Evolutionary conservation across 202 grass and related monocot species (phyloP).

Genomic region (Thinopyrum obtusiflorum): DNA sequence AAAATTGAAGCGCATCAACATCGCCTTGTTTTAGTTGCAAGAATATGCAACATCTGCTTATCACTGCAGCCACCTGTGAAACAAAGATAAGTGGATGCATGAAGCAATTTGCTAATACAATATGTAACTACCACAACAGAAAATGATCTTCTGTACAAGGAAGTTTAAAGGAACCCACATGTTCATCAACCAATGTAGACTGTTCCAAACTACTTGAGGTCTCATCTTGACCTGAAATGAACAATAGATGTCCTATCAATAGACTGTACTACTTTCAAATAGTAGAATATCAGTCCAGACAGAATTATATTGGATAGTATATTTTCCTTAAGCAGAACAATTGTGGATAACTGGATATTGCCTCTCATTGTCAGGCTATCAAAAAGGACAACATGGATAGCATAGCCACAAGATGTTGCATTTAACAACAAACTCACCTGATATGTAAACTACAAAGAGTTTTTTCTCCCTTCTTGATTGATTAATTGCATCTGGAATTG

Average conservation of each 20-base stretch:
- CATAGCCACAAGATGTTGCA: slow-evolving; percentile 7
- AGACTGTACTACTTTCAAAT: not conserved
- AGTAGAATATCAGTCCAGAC: not conserved
- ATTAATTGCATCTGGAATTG: slow-evolving; percentile 80
- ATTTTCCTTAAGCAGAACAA: not conserved
- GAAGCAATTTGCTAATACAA: slow-evolving; percentile 4
- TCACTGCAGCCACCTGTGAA: slow-evolving; percentile 64
- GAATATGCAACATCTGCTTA: slow-evolving; percentile 68
- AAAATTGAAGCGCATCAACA: slow-evolving; percentile 86
- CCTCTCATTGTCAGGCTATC: not conserved
- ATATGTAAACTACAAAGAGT: slow-evolving; percentile 93
- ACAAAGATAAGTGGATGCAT: slow-evolving; percentile 17
- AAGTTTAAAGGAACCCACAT: slow-evolving; percentile 40
- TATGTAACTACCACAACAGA: not conserved
- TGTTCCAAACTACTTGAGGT: slow-evolving; percentile 65
- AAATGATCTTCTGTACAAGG: not conserved
- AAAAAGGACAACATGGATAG: not conserved
- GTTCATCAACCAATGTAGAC: slow-evolving; percentile 57
- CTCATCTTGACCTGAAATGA: slow-evolving; percentile 78
- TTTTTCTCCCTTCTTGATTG: slow-evolving; percentile 83
- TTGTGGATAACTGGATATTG: not conserved
- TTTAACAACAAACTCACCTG: slow-evolving; percentile 48
- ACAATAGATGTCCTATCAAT: slow-evolving; percentile 22
- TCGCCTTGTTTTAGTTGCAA: slow-evolving; percentile 79
- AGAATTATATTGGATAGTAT: not conserved